These are phyloP conservation scores for Colletotrichum incanum DNA, from an alignment of 2,329 filamentous ascomycete species.

Conservation along the genomic window DNA sequence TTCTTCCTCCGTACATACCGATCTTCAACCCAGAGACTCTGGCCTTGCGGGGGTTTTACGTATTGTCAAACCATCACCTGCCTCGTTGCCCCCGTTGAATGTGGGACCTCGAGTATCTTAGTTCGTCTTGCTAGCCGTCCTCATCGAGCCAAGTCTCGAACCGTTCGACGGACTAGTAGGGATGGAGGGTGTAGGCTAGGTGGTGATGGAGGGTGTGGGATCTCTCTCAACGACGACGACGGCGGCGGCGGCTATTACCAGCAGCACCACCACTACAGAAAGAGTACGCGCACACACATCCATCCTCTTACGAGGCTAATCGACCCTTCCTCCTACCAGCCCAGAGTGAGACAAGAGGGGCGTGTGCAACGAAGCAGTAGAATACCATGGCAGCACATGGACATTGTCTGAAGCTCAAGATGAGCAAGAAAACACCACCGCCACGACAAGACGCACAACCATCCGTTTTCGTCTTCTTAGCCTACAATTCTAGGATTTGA, in stretches of 20 bases:
- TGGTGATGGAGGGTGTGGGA: constrained; percentile 28
- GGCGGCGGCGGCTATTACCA: background rate
- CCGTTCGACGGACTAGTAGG: constrained; percentile 39
- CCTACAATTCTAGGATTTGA: constrained; percentile 9
- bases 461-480: background rate
- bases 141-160: constrained; percentile 40
- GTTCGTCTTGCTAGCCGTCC: constrained; percentile 24
- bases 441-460: background rate
- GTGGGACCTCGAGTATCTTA: constrained; percentile 34
- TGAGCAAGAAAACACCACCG: constrained; percentile 13
- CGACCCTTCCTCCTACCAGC: constrained; percentile 7
- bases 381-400: constrained; percentile 29
- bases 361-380: constrained; percentile 18
- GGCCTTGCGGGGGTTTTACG: constrained; percentile 31
- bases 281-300: constrained; percentile 14
- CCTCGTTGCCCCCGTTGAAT: constrained; percentile 19
- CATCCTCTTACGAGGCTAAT: constrained; percentile 9
- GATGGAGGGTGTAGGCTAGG: constrained; percentile 27
- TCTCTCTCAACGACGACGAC: constrained; percentile 11
- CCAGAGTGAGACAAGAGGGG: constrained; percentile 27
- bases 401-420: constrained; percentile 16
- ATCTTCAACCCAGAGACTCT: constrained; percentile 11
- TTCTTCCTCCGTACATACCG: background rate
- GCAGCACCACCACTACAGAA: background rate
- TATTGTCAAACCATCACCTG: constrained; percentile 26